Conservation (phyloP, 495 filamentous ascomycete species). For the Annulohypoxylon maeteangense region DNA sequence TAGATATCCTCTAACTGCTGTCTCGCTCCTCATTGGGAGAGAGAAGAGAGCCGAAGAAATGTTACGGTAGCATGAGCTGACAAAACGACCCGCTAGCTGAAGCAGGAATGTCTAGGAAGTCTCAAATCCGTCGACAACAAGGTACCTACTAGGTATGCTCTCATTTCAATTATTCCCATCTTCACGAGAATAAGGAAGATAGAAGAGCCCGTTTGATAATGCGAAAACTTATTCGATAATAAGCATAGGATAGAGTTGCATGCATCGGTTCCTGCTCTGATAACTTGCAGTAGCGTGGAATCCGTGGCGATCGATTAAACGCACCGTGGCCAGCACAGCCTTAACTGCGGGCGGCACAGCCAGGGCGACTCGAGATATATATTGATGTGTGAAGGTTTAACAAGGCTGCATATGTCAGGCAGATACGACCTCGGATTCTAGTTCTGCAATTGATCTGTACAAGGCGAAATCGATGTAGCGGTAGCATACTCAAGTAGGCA, state of each 20-base stretch:
- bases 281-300: conserved; percentile 37
- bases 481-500: neutral
- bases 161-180: conserved; percentile 1
- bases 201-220: conserved; percentile 20
- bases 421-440: conserved; percentile 9
- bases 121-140: conserved; percentile 4
- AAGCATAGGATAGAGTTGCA: conserved; percentile 11
- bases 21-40: conserved; percentile 33
- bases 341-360: conserved; percentile 38
- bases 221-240: conserved; percentile 13
- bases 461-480: neutral
- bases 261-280: conserved; percentile 30
- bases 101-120: conserved; percentile 11
- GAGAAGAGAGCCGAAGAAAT: conserved; percentile 17
- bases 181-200: neutral
- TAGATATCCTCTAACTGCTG: conserved; percentile 22
- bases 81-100: conserved; percentile 29
- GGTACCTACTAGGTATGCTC: neutral
- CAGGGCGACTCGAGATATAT: conserved; percentile 5
- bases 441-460: conserved; percentile 2
- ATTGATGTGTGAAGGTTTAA: conserved; percentile 6
- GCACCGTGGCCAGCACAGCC: conserved; percentile 32
- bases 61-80: conserved; percentile 41
- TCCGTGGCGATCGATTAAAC: conserved; percentile 26
- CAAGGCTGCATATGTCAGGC: conserved; percentile 14